Base-by-base conservation (phyloP, 805 yeast species). In the Metschnikowia proteae region DNA sequence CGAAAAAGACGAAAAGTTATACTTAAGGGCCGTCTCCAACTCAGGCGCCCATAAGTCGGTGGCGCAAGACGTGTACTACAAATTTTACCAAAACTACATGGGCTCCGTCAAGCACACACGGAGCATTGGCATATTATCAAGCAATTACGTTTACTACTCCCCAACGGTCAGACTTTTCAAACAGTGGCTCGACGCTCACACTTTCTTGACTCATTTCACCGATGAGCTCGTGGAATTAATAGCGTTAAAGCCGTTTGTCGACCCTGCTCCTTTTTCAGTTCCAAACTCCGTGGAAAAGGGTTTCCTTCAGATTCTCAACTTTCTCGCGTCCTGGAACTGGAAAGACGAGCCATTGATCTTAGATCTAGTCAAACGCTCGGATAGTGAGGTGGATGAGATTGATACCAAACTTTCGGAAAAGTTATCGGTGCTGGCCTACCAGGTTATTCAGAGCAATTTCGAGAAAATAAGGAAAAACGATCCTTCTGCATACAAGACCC, bases 251-350 rank as follows among this genome's bases (percentile, higher is more conserved):
- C 88, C 88, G 17, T 94, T 92, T 69, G 85, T 89, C 40, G 95
- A 90, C 61, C 84, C 91, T 6, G 83, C 87, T 0, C 96, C 97
- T n/a, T 91, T 79, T 68, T 75, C 81, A 1, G 77, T 81, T 1
- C 98, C 99, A 3, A 80, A 84, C 27, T 83, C 92, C 47, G 82
- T 85, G 6, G 84, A 82, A 53, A 78, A 85, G 47, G 99, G 96
- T 5, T 89, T 94, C 62, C 70, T 88, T 50, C 83, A 94, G 50
- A 78, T 84, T 9, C 63, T 94, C 34, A 72, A 79, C 41, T 87
- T 85, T 59, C 64, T 94, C 39, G 77, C 96, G 26, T 68, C 68
- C 38, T 94, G 99, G 99, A 90, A 94, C 65, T 94, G 99, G 99
- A 85, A 81, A 58, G 95, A 87, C 53, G 89, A 85, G 41, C 86